A percentile compares a stretch with the other conserved stretches of the same genome.
These are phyloP conservation scores for Multifurca ochricompacta DNA, from an alignment of 768 basidiomycete species.

Conservation along the genomic window DNA sequence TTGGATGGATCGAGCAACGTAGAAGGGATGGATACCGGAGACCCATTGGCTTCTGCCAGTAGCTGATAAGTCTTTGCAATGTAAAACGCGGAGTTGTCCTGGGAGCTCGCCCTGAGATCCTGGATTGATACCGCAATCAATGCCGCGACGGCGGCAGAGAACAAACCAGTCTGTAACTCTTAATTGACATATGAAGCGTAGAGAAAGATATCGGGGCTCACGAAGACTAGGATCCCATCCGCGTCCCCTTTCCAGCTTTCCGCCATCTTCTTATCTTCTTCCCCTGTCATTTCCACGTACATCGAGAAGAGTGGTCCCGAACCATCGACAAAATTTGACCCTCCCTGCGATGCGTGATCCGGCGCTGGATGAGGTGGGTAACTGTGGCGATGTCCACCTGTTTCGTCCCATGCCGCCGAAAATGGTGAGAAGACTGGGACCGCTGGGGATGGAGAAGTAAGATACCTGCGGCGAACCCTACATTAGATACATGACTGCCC, in stretches of 20 bases:
- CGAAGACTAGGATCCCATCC: neutral
- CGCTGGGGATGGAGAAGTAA: neutral
- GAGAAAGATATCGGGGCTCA: neutral
- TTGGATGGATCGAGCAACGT: neutral
- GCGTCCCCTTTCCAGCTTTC: neutral
- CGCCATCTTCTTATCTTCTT: neutral
- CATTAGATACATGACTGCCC: neutral
- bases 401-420: no score
- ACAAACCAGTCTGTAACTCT: neutral
- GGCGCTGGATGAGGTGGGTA: neutral
- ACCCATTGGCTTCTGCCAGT: neutral
- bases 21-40: neutral
- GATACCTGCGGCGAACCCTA: neutral
- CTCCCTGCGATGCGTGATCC: neutral
- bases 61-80: neutral
- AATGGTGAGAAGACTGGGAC: neutral
- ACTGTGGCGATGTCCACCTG: neutral
- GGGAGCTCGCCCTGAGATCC: neutral
- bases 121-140: neutral
- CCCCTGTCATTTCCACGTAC: slow-evolving; percentile 16
- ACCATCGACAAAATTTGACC: neutral
- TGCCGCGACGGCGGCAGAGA: neutral
- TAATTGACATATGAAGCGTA: neutral
- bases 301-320: neutral
- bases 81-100: neutral